A percentile compares a stretch with the other conserved stretches of the same genome.
Evolutionary conservation across 495 filamentous ascomycete genomes (phyloP).

Genomic region (Umbilicaria muhlenbergii): DNA sequence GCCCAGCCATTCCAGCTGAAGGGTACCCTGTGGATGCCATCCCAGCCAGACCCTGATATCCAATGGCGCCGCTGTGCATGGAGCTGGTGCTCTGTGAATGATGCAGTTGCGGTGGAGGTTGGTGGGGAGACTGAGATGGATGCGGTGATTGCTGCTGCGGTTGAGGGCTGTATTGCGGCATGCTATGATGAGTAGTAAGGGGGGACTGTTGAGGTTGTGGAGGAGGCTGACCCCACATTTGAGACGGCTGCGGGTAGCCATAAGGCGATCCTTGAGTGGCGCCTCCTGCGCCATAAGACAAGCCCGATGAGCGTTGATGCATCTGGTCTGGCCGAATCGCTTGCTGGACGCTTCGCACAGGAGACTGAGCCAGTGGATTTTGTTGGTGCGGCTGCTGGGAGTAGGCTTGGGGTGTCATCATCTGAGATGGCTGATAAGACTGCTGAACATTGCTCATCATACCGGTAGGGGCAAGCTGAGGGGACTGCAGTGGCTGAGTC

Average conservation of each 20-base stretch:
- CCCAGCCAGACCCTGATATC: slow-evolving; percentile 43
- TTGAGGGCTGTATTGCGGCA: slow-evolving; percentile 34
- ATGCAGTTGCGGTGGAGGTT: slow-evolving; percentile 30
- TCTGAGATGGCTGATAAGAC: slow-evolving; percentile 23
- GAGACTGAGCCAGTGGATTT: slow-evolving; percentile 26
- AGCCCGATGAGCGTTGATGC: slow-evolving; percentile 25
- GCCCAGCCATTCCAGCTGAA: slow-evolving; percentile 5
- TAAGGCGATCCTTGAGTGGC: slow-evolving; percentile 27
- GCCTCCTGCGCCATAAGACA: slow-evolving; percentile 25
- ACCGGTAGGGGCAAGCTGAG: slow-evolving; percentile 23
- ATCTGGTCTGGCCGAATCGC: slow-evolving; percentile 28
- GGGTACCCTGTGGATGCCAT: slow-evolving; percentile 35
- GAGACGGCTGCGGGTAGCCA: slow-evolving; percentile 28
- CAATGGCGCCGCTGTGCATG: slow-evolving; percentile 36
- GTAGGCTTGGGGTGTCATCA: slow-evolving; percentile 24
- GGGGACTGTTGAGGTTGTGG: slow-evolving; percentile 38
- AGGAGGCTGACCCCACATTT: slow-evolving; percentile 38
- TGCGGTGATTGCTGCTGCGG: slow-evolving; percentile 27
- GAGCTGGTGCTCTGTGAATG: slow-evolving; percentile 43
- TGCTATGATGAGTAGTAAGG: slow-evolving; percentile 27
- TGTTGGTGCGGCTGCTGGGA: slow-evolving; percentile 20
- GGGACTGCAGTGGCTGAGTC: slow-evolving; percentile 30
- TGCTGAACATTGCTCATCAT: slow-evolving; percentile 26
- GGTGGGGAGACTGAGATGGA: slow-evolving; percentile 30
- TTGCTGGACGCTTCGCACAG: slow-evolving; percentile 24